Evolutionary conservation across 768 basidiomycete species (phyloP), one percentile per base, ranked within the genome.

Genomic region (Russula emetica): DNA sequence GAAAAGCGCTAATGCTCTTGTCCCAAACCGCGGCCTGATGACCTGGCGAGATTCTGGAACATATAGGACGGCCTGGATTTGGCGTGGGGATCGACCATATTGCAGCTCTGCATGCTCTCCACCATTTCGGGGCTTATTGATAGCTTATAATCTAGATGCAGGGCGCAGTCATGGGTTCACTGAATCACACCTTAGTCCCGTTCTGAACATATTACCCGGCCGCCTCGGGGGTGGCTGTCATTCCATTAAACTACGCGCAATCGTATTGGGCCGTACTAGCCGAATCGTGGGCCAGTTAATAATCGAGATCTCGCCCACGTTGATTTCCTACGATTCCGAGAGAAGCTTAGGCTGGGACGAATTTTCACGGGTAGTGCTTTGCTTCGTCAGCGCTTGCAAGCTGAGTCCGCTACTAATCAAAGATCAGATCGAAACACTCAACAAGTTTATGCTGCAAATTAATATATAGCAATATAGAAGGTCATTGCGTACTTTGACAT

Each of bases 401-500:
- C 20, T 5, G 26, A 28, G 42, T 13, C 32, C 18, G 38, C 7
- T 38, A 18, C 32, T 34, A 34, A 36, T 9, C 24, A 22, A 38
- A 52, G 38, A 63, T 40, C 51, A 7, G 42, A 53, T 53, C 22
- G 8, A 11, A 11, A 45, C 8, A 14, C 16, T 50, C 22, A 53
- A 22, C 49, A 5, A 13, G 4, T 7, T 20, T 20, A 42, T 24
- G 38, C 38, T 7, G 47, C 30, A 11, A 8, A 45, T 53, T 11
- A 53, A 36, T 18, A 18, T 34, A 51, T 36, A 34, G 13, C 3
- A 36, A 40, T 44, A 44, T 24, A 8, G 47, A 10, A 52, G 14
- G 51, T 6, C 40, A 18, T 38, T 28, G 32, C 26, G 55, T 42
- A 55, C 55, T 18, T 30, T 63, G 62, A 63, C 62, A 63, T 10